A percentile compares a stretch with the other conserved stretches of the same genome.
These are phyloP conservation scores for Amanita pallidorosea DNA, from an alignment of 768 basidiomycete genomes.

Conservation along the genomic window DNA sequence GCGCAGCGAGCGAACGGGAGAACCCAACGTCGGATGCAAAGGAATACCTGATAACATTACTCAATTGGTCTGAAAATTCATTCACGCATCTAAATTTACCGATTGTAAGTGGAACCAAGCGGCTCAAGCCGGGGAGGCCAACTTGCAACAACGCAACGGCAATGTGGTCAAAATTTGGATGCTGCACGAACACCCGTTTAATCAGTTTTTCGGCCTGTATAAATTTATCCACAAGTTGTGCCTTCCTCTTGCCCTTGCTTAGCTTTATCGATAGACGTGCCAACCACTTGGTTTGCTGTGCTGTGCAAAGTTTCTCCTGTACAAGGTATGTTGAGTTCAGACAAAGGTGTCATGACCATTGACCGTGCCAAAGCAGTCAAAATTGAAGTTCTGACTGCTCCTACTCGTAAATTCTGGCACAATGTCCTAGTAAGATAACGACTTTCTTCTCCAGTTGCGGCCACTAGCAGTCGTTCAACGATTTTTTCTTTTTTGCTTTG, in stretches of 20 bases:
- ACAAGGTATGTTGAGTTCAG: constrained; percentile 8
- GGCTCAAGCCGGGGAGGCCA: constrained; percentile 50
- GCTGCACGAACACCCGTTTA: constrained; percentile 64
- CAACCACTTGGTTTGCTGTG: constrained; percentile 17
- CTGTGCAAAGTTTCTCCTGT: constrained; percentile 13
- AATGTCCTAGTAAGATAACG: constrained; percentile 73
- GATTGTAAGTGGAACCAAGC: constrained; percentile 54
- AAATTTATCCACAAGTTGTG: constrained; percentile 32
- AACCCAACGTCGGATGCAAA: constrained; percentile 78
- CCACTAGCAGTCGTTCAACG: constrained; percentile 73
- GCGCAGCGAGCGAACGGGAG: constrained; percentile 72
- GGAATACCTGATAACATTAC: constrained; percentile 47
- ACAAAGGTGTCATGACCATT: constrained; percentile 44
- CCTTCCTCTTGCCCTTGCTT: constrained; percentile 17
- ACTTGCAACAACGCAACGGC: constrained; percentile 44
- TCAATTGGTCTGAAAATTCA: neutral
- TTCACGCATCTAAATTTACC: constrained; percentile 33
- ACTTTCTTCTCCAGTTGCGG: constrained; percentile 81
- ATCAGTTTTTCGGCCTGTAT: constrained; percentile 51
- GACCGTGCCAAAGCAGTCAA: constrained; percentile 74
- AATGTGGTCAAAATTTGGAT: constrained; percentile 70
- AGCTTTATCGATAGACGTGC: constrained; percentile 13
- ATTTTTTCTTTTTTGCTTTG: constrained; percentile 67
- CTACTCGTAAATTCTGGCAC: constrained; percentile 71
- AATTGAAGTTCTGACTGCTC: constrained; percentile 78